A percentile compares a stretch with the other conserved stretches of the same genome.
Conservation (phyloP, 345 rosid species). For the Hypericum androsaemum region DNA sequence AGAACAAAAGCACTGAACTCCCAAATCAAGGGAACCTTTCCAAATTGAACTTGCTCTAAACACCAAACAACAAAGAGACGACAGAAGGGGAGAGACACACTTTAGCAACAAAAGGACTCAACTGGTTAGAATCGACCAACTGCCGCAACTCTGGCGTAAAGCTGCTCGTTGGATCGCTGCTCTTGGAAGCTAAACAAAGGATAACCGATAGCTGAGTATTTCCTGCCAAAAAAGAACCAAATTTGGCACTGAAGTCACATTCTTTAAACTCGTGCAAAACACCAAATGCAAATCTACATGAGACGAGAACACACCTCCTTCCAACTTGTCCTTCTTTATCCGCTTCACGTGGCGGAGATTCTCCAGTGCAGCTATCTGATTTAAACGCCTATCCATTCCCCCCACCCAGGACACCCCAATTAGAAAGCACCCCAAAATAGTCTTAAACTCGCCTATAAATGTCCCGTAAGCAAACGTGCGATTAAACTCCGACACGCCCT, state of each 20-base stretch:
- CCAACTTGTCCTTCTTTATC: slow-evolving; percentile 38
- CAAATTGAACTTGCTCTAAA: neutral
- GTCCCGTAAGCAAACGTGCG: too few species aligned
- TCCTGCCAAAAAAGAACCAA: slow-evolving; percentile 33
- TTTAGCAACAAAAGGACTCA: slow-evolving; percentile 69
- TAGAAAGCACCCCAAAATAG: neutral
- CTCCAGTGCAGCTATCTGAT: slow-evolving; percentile 57
- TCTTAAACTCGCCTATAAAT: too few species aligned
- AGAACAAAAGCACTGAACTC: neutral
- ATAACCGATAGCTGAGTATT: slow-evolving; percentile 46
- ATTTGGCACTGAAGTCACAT: slow-evolving; percentile 7
- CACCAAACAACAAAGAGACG: neutral
- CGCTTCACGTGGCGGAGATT: slow-evolving; percentile 70
- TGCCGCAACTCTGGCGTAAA: slow-evolving; percentile 42
- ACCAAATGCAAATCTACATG: neutral
- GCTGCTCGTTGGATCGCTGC: slow-evolving; percentile 20
- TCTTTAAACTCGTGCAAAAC: neutral
- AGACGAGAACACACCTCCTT: slow-evolving; percentile 23
- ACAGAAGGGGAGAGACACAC: slow-evolving; percentile 37
- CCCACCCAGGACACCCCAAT: neutral
- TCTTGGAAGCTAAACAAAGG: slow-evolving; percentile 49
- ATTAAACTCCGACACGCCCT: too few species aligned
- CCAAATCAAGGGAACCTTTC: too few species aligned
- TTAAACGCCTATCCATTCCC: slow-evolving; percentile 35
- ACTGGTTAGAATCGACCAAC: slow-evolving; percentile 49